Conservation (phyloP, 2,329 filamentous ascomycete species). For the Colletotrichum salicis region DNA sequence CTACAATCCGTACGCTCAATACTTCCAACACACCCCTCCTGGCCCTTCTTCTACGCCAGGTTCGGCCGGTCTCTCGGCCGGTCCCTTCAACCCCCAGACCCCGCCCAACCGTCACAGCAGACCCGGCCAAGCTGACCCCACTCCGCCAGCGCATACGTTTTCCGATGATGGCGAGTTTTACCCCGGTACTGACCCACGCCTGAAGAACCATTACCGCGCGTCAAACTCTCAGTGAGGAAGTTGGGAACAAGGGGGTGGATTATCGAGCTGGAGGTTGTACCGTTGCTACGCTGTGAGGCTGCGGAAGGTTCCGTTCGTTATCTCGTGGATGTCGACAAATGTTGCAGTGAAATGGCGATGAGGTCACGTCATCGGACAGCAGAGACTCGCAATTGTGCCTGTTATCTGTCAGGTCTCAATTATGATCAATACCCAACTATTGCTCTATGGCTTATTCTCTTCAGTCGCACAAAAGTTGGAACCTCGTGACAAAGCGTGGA, state of each 20-base stretch:
- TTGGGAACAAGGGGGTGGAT: background rate
- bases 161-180: constrained; percentile 27
- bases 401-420: background rate
- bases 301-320: background rate
- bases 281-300: background rate
- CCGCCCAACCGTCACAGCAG: constrained; percentile 1
- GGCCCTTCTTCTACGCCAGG: background rate
- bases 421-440: background rate
- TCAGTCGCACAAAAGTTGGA: background rate
- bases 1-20: background rate
- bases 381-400: background rate
- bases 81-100: constrained; percentile 7
- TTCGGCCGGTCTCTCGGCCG: constrained; percentile 1
- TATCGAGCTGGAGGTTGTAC: background rate
- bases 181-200: background rate
- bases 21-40: no score
- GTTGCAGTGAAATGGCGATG: background rate
- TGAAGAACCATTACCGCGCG: background rate
- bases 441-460: background rate
- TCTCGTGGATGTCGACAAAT: background rate
- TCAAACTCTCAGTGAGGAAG: background rate
- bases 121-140: background rate
- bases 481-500: background rate
- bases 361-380: background rate
- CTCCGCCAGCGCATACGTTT: constrained; percentile 18